Conservation (phyloP, 768 basidiomycete genomes). For the Leccinum obscurum region DNA sequence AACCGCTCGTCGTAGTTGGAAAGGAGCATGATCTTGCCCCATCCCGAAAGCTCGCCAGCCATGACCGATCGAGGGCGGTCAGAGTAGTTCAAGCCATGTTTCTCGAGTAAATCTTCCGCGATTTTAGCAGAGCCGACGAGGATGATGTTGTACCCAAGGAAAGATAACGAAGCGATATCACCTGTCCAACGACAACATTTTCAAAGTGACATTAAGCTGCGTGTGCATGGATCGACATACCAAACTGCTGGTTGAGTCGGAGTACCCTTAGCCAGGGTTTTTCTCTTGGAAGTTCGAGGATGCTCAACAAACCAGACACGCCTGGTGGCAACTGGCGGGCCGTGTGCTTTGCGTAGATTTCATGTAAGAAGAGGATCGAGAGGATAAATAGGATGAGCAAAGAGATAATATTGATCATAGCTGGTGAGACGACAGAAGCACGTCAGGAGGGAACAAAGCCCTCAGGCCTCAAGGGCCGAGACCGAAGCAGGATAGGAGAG, state of each 20-base stretch:
- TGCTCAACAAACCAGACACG: slow-evolving; percentile 7
- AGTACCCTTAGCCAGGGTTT: slow-evolving; percentile 14
- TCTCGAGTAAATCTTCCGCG: slow-evolving; percentile 47
- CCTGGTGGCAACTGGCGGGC: slow-evolving; percentile 17
- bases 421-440: too few species aligned
- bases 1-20: slow-evolving; percentile 17
- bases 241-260: slow-evolving; percentile 13
- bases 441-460: too few species aligned
- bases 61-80: slow-evolving; percentile 24
- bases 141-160: slow-evolving; percentile 36
- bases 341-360: not conserved
- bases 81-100: slow-evolving; percentile 43
- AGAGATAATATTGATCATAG: too few species aligned
- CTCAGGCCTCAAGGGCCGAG: too few species aligned
- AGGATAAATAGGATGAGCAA: not conserved
- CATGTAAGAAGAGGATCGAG: not conserved
- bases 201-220: not conserved
- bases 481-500: too few species aligned
- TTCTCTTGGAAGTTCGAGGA: slow-evolving; percentile 13
- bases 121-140: slow-evolving; percentile 44
- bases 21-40: slow-evolving; percentile 23
- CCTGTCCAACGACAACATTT: slow-evolving; percentile 1
- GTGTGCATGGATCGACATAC: not conserved
- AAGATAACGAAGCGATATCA: slow-evolving; percentile 15
- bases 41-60: slow-evolving; percentile 21